Conservation (phyloP, 441 rosid genomes). For the Adansonia grandidieri region DNA sequence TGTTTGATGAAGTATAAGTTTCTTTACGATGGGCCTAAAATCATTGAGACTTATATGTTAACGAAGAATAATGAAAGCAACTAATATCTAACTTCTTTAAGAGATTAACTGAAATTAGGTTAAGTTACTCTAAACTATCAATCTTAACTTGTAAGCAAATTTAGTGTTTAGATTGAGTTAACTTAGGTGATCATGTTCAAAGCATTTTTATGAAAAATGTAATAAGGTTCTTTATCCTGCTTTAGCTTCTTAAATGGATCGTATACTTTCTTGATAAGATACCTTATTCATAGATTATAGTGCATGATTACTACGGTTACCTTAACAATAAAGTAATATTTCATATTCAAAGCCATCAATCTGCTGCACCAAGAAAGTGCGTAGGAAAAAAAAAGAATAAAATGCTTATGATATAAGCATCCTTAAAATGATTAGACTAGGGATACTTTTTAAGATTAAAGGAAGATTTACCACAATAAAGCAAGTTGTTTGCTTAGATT, state of each 20-base stretch:
- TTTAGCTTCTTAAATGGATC: not conserved
- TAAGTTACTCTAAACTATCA: not conserved
- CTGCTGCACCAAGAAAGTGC: slow-evolving; percentile 22
- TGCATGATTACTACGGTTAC: slow-evolving; percentile 37
- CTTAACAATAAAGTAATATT: slow-evolving; percentile 32
- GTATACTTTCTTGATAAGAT: not conserved
- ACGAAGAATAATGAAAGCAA: not conserved
- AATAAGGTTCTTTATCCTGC: not conserved
- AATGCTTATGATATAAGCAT: slow-evolving; percentile 27
- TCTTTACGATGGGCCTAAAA: not conserved
- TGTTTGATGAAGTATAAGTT: not conserved
- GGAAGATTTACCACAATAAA: slow-evolving; percentile 14
- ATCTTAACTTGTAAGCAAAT: slow-evolving; percentile 12
- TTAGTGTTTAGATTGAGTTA: not conserved
- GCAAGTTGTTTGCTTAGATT: slow-evolving; percentile 22
- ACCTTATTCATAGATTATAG: not conserved
- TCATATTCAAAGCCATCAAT: slow-evolving; percentile 20
- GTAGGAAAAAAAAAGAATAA: not conserved
- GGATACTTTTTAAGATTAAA: slow-evolving; percentile 8
- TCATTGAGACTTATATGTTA: not conserved
- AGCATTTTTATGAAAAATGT: not conserved
- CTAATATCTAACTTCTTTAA: not conserved
- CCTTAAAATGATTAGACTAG: slow-evolving; percentile 10
- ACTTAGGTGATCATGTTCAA: not conserved
- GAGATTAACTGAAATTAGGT: not conserved